Percentiles rank a stretch among this genome's conserved stretches.
Conservation (phyloP, 2,329 filamentous ascomycete species). For the Trichoderma breve region DNA sequence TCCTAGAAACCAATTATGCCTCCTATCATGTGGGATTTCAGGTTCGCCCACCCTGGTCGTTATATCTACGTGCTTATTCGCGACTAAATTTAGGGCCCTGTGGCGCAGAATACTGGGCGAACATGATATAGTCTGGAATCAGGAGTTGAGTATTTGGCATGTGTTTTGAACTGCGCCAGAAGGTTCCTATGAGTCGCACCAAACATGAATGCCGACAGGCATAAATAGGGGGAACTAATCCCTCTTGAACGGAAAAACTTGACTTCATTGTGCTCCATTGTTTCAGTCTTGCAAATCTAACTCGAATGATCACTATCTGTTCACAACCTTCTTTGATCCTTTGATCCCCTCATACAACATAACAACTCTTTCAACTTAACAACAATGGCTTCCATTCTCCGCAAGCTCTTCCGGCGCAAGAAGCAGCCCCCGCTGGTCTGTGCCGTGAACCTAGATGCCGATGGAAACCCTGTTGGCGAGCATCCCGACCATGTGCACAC, state of each 20-base stretch:
- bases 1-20: not conserved
- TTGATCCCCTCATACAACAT: not conserved
- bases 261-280: not conserved
- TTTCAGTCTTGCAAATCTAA: not conserved
- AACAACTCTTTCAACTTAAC: not conserved
- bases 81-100: not conserved
- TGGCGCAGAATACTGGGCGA: not conserved
- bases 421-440: slow-evolving; percentile 14
- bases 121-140: slow-evolving; percentile 7
- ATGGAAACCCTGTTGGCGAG: slow-evolving; percentile 13
- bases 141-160: slow-evolving; percentile 10
- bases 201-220: not conserved
- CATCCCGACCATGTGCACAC: slow-evolving; percentile 14
- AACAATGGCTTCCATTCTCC: slow-evolving; percentile 12
- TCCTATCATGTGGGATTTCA: slow-evolving; percentile 3
- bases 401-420: slow-evolving; percentile 14
- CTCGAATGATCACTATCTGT: not conserved
- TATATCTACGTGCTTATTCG: slow-evolving; percentile 1
- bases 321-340: not conserved
- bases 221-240: slow-evolving; percentile 9
- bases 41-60: not conserved
- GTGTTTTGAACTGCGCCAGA: not conserved
- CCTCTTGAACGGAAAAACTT: not conserved
- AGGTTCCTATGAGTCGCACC: not conserved
- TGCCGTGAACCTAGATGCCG: slow-evolving; percentile 4